Base-by-base conservation (phyloP, 2,329 filamentous ascomycete genomes). In the Aureobasidium sp. region DNA sequence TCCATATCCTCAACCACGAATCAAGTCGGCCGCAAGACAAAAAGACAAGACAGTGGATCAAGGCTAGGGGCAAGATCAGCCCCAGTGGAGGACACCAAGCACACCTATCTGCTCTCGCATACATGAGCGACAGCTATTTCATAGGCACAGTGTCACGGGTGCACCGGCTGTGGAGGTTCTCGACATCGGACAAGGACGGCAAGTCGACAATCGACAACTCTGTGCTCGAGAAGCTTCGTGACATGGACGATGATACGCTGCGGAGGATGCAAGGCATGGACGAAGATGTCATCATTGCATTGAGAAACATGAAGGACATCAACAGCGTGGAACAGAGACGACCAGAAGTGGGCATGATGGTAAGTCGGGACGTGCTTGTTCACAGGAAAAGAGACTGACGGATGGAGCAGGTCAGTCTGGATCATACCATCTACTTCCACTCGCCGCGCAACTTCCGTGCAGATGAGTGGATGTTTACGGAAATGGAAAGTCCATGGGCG, bases 91-190 rank as follows among this genome's bases (percentile, higher is more conserved):
- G 90, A 1, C 84, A 87, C 64, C 83, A 88, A 68, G 90, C 91
- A 11, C 92, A 97, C 71, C 78, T 96, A 37, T 87, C 84, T 38
- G 94, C 94, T 9, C 79, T 99, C 63, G 93, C 93, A 25, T 99
- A 97, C 77, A 89, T 97, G 78, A 90, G 86, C 27, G 63, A 64
- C 37, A 63, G 61, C 53, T 94, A 89, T 76, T 97, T 99, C 75
- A 92, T 97, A 72, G 92, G 89, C 40, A 96, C 92, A 1, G 84
- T 96, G 8, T 80, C 86, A 29, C 84, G 90, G 21, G 86, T 92
- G 59, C 92, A 96, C 73, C 81, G 84, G 60, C 80, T 96, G 37
- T 92, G 88, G 82, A 35, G 63, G 40, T 64, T 59, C 43, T 50
- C 57, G 31, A 45, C 53, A 42, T 33, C 58, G 2, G 57, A 61